Conservation (phyloP, 164 flowering plant genomes). For the Magnolia kwangsiensis region DNA sequence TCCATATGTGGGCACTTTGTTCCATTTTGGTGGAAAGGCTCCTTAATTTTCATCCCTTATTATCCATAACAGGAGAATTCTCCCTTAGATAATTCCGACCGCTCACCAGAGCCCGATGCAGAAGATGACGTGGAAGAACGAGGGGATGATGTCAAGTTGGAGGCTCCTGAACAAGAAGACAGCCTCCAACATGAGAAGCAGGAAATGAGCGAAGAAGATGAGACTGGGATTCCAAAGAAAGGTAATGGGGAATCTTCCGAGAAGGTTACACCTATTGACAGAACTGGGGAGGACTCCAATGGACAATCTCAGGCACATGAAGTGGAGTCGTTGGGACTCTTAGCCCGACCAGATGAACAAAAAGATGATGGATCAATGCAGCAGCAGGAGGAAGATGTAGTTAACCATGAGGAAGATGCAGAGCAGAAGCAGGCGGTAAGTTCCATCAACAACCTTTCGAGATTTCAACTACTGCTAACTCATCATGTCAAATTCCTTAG, state of each 20-base stretch:
- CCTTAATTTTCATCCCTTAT: background rate
- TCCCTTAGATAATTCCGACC: slow-evolving; percentile 48
- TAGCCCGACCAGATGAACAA: slow-evolving; percentile 16
- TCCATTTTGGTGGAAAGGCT: background rate
- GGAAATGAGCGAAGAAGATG: slow-evolving; percentile 30
- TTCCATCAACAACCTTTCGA: background rate
- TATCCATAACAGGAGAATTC: slow-evolving; percentile 42
- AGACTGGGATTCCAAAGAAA: slow-evolving; percentile 26
- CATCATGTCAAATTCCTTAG: no score
- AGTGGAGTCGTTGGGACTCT: slow-evolving; percentile 17
- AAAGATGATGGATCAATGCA: slow-evolving; percentile 22
- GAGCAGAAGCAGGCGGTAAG: slow-evolving; percentile 26
- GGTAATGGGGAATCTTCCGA: slow-evolving; percentile 30
- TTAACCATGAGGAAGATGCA: slow-evolving; percentile 29
- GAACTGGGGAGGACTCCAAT: slow-evolving; percentile 29
- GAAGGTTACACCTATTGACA: slow-evolving; percentile 26
- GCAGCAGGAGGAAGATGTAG: slow-evolving; percentile 30
- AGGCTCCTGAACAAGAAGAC: slow-evolving; percentile 20
- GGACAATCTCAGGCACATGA: slow-evolving; percentile 23
- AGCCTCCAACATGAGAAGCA: slow-evolving; percentile 25
- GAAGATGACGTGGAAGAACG: slow-evolving; percentile 51
- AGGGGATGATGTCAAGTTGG: slow-evolving; percentile 35
- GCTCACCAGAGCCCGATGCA: slow-evolving; percentile 44
- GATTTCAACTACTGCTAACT: background rate
- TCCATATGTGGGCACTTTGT: background rate